These are phyloP conservation scores for Suillus subalutaceus DNA, from an alignment of 768 basidiomycete species.

Conservation along the genomic window DNA sequence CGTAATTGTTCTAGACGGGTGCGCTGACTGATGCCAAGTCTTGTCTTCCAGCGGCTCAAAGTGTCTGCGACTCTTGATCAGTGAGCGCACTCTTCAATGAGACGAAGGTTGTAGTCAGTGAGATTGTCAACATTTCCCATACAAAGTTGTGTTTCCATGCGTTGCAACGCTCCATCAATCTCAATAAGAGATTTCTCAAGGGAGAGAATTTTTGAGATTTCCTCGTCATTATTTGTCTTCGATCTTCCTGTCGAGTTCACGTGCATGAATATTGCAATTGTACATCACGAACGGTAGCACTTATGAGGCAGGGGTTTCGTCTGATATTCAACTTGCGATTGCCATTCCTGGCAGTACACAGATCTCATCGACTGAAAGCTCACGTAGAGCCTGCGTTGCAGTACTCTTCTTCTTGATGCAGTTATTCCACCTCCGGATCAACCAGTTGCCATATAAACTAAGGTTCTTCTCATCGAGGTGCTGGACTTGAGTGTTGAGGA, in stretches of 20 bases:
- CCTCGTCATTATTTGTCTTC: neutral
- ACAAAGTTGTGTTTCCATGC: neutral
- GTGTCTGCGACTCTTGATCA: neutral
- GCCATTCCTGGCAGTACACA: slow-evolving; percentile 12
- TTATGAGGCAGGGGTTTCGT: slow-evolving; percentile 5
- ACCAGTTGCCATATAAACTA: too few relatives aligned
- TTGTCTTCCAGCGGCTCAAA: neutral
- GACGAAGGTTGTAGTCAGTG: neutral
- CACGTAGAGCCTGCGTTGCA: too few relatives aligned
- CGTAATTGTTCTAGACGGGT: neutral
- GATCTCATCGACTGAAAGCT: too few relatives aligned
- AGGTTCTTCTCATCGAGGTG: too few relatives aligned
- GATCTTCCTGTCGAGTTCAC: neutral
- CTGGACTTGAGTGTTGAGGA: too few relatives aligned
- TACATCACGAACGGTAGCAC: neutral
- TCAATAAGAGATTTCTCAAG: neutral
- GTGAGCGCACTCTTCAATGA: neutral
- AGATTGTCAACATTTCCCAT: neutral
- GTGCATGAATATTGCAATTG: neutral
- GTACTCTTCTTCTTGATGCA: too few relatives aligned
- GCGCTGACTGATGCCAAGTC: neutral
- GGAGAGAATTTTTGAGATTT: neutral
- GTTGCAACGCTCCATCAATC: neutral
- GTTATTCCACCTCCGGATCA: too few relatives aligned
- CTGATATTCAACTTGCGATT: slow-evolving; percentile 6